Evolutionary conservation across 257 asterid species (phyloP).

Genomic region (Perilla frutescens): DNA sequence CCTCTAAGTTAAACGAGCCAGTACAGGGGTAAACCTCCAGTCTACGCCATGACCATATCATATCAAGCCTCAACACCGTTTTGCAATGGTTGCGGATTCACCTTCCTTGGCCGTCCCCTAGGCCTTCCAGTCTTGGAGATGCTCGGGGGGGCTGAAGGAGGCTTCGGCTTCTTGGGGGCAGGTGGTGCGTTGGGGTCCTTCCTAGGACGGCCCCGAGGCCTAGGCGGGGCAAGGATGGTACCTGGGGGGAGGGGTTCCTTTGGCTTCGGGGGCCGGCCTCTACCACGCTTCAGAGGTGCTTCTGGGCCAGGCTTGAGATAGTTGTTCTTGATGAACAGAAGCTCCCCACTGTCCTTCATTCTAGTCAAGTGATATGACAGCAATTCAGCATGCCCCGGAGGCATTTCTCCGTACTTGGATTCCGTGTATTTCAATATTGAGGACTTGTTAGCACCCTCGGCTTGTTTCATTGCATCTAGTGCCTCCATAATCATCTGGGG

Average conservation of each 20-base stretch:
- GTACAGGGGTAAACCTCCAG: slow-evolving; percentile 9
- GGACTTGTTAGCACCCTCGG: slow-evolving; percentile 77
- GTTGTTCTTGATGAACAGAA: slow-evolving; percentile 69
- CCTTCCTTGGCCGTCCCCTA: slow-evolving; percentile 86
- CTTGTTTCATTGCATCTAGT: slow-evolving; percentile 58
- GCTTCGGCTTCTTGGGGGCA: slow-evolving; percentile 69
- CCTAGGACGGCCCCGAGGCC: slow-evolving; percentile 82
- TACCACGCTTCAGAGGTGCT: slow-evolving; percentile 73
- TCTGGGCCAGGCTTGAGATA: slow-evolving; percentile 66
- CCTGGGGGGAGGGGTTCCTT: slow-evolving; percentile 57
- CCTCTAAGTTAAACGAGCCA: slow-evolving; percentile 36
- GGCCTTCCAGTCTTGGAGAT: slow-evolving; percentile 61
- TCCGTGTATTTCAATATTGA: slow-evolving; percentile 71
- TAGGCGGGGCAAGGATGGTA: slow-evolving; percentile 43
- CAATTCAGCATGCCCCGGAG: slow-evolving; percentile 65
- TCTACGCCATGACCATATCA: slow-evolving; percentile 19
- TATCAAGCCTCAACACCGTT: slow-evolving; percentile 51
- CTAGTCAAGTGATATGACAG: slow-evolving; percentile 53
- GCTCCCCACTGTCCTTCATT: slow-evolving; percentile 73
- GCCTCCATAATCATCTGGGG: slow-evolving; percentile 83
- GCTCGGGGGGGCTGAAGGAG: slow-evolving; percentile 42
- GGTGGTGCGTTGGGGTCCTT: slow-evolving; percentile 80
- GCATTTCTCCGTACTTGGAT: slow-evolving; percentile 72
- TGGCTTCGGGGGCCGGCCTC: slow-evolving; percentile 84
- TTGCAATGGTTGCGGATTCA: slow-evolving; percentile 56